These are phyloP conservation scores for Diaporthe batatas DNA, from an alignment of 2,329 filamentous ascomycete species.

Conservation along the genomic window DNA sequence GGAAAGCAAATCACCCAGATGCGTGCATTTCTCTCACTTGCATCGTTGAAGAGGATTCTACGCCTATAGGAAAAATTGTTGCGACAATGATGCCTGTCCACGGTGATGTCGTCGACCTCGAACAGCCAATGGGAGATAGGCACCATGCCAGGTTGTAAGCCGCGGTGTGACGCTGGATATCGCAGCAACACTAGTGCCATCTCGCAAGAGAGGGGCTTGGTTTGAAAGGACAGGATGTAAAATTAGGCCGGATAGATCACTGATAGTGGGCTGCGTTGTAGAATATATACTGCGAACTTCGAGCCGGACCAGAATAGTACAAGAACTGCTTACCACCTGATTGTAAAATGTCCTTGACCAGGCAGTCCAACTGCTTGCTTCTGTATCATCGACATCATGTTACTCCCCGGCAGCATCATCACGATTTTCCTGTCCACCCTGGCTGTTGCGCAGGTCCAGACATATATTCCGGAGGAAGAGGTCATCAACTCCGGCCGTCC, in stretches of 20 bases:
- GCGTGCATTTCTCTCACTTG: neutral
- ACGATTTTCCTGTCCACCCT: neutral
- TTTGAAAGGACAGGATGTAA: neutral
- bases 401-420: neutral
- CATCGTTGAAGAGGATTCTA: too few species aligned
- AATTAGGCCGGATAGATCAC: neutral
- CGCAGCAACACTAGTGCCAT: neutral
- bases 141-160: neutral
- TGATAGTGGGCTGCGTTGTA: neutral
- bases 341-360: too few species aligned
- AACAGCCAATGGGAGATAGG: neutral
- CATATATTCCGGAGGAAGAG: conserved; percentile 10
- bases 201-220: neutral
- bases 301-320: neutral
- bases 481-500: conserved; percentile 31
- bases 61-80: too few species aligned
- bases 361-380: too few species aligned
- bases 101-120: neutral
- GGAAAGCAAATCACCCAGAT: neutral
- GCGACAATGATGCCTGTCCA: neutral
- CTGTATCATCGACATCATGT: neutral
- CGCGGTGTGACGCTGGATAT: neutral
- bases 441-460: conserved; percentile 6
- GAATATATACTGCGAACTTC: neutral
- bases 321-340: neutral